A percentile compares a stretch with the other conserved stretches of the same genome.
Conservation (phyloP, 2,329 filamentous ascomycete genomes). For the Clonostachys solani region DNA sequence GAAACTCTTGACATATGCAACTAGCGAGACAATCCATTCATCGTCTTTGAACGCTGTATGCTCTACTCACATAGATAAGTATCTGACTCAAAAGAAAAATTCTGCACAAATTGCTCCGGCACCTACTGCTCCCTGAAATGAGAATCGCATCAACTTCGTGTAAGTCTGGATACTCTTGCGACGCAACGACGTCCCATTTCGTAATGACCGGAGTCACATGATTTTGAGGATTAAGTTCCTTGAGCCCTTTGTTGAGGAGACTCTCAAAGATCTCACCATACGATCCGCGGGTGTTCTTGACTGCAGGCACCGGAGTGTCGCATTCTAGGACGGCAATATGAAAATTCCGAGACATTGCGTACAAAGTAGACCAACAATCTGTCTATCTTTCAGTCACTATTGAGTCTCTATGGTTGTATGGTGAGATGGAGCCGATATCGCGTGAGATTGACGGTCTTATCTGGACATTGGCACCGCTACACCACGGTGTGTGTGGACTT, state of each 20-base stretch:
- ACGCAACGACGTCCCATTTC: no score
- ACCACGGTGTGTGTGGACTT: no score
- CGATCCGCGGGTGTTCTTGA: slow-evolving; percentile 14
- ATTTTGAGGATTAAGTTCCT: slow-evolving; percentile 4
- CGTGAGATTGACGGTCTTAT: no score
- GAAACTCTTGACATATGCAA: slow-evolving; percentile 26
- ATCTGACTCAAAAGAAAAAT: not conserved
- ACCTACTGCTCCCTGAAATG: slow-evolving; percentile 24
- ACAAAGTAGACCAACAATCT: not conserved
- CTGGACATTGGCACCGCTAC: no score
- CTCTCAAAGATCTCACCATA: slow-evolving; percentile 23
- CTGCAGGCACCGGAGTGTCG: slow-evolving; percentile 20
- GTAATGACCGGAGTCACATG: no score
- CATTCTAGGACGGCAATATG: slow-evolving; percentile 21
- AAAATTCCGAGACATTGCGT: not conserved
- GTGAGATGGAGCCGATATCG: no score
- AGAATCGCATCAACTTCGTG: slow-evolving; percentile 21
- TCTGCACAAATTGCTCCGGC: not conserved
- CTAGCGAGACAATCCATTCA: slow-evolving; percentile 37
- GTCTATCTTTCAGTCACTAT: no score
- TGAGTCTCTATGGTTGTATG: no score
- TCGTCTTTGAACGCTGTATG: slow-evolving; percentile 36
- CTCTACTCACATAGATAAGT: not conserved
- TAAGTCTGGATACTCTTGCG: not conserved
- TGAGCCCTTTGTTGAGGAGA: slow-evolving; percentile 16